Evolutionary conservation across 116 monocot genomes (phyloP).

Genomic region (Dioscorea cayenensis): DNA sequence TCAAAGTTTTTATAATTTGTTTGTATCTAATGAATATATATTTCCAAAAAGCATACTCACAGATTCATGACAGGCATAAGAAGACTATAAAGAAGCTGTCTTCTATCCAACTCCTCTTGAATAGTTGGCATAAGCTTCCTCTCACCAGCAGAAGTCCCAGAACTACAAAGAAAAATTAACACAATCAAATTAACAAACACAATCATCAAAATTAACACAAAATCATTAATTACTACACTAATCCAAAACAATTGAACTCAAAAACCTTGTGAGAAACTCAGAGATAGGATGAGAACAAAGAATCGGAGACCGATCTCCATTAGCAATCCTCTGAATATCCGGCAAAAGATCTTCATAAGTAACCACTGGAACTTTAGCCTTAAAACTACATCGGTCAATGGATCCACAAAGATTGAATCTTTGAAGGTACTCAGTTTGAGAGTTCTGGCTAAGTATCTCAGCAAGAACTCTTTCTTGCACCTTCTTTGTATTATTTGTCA

Average conservation of each 20-base stretch:
- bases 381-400: constrained; percentile 2
- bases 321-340: background rate
- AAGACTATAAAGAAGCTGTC: constrained; percentile 1
- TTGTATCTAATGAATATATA: no score
- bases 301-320: background rate
- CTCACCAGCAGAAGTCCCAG: constrained; percentile 1
- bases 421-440: background rate
- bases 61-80: constrained; percentile 5
- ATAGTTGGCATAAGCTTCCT: background rate
- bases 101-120: background rate
- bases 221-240: no score
- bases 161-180: background rate
- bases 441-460: background rate
- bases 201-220: no score
- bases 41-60: background rate
- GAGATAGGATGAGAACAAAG: background rate
- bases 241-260: no score
- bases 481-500: background rate
- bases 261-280: constrained; percentile 1
- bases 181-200: background rate
- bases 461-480: background rate
- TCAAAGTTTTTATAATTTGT: no score
- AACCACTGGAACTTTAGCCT: background rate
- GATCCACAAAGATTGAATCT: background rate
- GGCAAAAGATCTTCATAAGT: background rate